A percentile compares a stretch with the other conserved stretches of the same genome.
Evolutionary conservation across 2,329 filamentous ascomycete species (phyloP).

Genomic region (Hortaea werneckii): DNA sequence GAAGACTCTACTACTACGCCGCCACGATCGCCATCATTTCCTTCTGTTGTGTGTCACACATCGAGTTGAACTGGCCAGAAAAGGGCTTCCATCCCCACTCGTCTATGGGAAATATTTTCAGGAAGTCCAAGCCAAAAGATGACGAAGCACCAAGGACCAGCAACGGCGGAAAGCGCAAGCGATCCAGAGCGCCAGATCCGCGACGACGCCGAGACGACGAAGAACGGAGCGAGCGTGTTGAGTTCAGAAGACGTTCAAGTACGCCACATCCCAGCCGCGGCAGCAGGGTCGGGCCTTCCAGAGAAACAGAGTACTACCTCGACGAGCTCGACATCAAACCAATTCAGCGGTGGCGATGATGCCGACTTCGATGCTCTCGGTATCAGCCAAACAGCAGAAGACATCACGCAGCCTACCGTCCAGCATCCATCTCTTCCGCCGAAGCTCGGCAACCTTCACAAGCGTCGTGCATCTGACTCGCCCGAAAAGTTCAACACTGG

Average conservation of each 20-base stretch:
- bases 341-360: constrained; percentile 2
- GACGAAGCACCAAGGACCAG: constrained; percentile 1
- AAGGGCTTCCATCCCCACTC: constrained; percentile 10
- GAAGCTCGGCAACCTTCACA: constrained; percentile 12
- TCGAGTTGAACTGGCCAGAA: constrained; percentile 14
- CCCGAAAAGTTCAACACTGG: constrained; percentile 19
- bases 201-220: not conserved
- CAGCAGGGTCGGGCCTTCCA: not conserved
- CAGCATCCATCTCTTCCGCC: not conserved
- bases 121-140: not conserved
- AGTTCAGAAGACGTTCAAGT: not conserved
- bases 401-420: not conserved
- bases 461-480: constrained; percentile 16
- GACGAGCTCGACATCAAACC: not conserved
- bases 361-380: not conserved
- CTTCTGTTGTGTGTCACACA: constrained; percentile 17
- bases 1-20: constrained; percentile 20
- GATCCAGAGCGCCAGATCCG: constrained; percentile 4
- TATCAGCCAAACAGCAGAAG: not conserved
- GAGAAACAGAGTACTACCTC: not conserved
- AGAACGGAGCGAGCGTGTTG: not conserved
- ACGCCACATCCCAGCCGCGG: not conserved
- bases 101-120: constrained; percentile 7
- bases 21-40: constrained; percentile 10
- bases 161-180: constrained; percentile 3